These are phyloP conservation scores for Cutaneotrichosporon dermatis DNA, from an alignment of 1,284 basidiomycete species.

Conservation along the genomic window DNA sequence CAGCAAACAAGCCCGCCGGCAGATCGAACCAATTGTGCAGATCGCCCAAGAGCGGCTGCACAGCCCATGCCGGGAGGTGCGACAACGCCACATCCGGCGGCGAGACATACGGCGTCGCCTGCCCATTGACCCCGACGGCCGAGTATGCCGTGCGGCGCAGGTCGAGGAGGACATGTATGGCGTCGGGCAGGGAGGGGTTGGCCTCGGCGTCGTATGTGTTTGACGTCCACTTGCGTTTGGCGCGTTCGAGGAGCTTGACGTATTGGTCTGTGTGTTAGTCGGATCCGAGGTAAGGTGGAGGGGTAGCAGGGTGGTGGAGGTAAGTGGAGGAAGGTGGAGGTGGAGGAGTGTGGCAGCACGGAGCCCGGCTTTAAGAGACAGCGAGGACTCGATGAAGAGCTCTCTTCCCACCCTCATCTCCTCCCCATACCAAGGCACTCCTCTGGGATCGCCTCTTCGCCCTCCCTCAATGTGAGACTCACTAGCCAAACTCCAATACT, in stretches of 20 bases:
- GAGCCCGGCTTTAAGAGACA: neutral
- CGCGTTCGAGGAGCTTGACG: conserved; percentile 44
- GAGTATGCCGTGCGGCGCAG: conserved; percentile 46
- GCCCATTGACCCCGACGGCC: conserved; percentile 35
- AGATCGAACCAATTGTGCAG: conserved; percentile 48
- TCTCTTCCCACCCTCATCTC: too few relatives aligned
- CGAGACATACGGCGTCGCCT: conserved; percentile 33
- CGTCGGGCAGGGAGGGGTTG: conserved; percentile 42
- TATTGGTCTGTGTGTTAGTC: conserved; percentile 39
- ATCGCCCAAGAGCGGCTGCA: conserved; percentile 43
- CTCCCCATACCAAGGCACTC: too few relatives aligned
- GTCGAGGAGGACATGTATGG: conserved; percentile 48
- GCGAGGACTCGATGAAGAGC: too few relatives aligned
- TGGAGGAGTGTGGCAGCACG: neutral
- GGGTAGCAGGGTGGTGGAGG: neutral
- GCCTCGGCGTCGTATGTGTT: conserved; percentile 19
- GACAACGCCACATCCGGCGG: conserved; percentile 35
- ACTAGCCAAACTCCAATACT: conserved; percentile 46
- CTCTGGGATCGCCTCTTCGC: too few relatives aligned
- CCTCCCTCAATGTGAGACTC: conserved; percentile 8
- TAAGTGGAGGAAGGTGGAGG: neutral
- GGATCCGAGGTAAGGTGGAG: neutral
- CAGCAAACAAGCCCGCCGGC: conserved; percentile 33
- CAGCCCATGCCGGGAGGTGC: conserved; percentile 44
- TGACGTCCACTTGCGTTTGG: conserved; percentile 42